Evolutionary conservation across 2,329 filamentous ascomycete species (phyloP), one percentile per base, ranked within the genome.

Genomic region (Diaporthe sp.): DNA sequence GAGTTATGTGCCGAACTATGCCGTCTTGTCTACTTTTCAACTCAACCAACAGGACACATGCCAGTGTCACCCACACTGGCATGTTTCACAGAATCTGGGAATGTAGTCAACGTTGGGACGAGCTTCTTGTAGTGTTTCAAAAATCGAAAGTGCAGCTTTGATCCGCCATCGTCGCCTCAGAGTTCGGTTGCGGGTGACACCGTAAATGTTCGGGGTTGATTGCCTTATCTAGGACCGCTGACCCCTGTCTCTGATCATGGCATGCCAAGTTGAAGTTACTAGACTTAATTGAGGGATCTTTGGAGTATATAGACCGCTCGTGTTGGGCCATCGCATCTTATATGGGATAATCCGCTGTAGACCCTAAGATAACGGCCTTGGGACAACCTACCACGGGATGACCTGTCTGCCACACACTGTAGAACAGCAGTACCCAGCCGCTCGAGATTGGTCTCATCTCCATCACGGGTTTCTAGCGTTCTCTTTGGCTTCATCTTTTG

Each of bases 21-120:
- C 31, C 62, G 31, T 68, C 62, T 28, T 68, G 46, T 53, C 46
- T 53, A 28, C 65, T 19, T 31, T 25, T 53, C n/a, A 22, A 42
- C 65, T 39, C 2, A 19, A 13, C 9, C 34, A 28, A 28, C 19
- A n/a, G 31, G 8, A 22, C 31, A 37, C 46, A 19, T 22, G 22
- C 17, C 46, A 15, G 46, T 28, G 31, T 42, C 49, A 28, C 13
- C 8, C 34, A 22, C 4, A 13, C n/a, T 42, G 65, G 22, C 34
- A 39, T 17, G 39, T 69, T 55, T n/a, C 25, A 4, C 42, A 42
- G 7, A 68, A 39, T 34, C 22, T 53, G n/a, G 31, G 49, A 55
- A 8, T 2, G 31, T 25, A 22, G 3, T 17, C 49, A 69, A 42
- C 25, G 34, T 28, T 28, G 31, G 65, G 65, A 55, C 49, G 46